A percentile compares a stretch with the other conserved stretches of the same genome.
phyloP scores from a whole-genome alignment of 306 rosid species.

The Crotalaria pallida region DNA sequence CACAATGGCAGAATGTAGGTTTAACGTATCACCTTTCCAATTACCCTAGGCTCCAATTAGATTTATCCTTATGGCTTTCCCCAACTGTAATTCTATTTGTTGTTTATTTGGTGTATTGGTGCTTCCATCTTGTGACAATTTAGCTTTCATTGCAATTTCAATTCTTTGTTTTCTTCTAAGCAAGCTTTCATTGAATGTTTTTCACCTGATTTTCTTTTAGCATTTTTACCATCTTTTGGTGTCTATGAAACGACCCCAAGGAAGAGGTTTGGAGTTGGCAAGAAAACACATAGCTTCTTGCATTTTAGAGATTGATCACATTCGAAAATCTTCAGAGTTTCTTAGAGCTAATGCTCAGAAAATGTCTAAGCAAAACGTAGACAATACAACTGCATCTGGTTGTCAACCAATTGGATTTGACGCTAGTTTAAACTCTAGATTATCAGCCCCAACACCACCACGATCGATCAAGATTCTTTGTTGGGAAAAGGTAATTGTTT shows the following conservation, averaged over 20 bases:
- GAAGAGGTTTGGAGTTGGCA: slow-evolving; percentile 93
- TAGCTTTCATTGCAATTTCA: neutral
- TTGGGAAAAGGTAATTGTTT: slow-evolving; percentile 62
- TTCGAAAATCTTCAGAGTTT: slow-evolving; percentile 59
- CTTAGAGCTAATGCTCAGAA: slow-evolving; percentile 49
- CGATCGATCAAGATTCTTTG: slow-evolving; percentile 71
- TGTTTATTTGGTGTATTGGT: slow-evolving; percentile 13
- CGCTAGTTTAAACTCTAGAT: slow-evolving; percentile 77
- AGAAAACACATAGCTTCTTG: slow-evolving; percentile 87
- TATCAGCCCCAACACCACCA: slow-evolving; percentile 89
- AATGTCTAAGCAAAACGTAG: slow-evolving; percentile 35
- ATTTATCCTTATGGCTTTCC: too few species aligned
- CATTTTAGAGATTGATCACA: slow-evolving; percentile 59
- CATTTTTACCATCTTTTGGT: slow-evolving; percentile 83
- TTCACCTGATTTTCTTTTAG: slow-evolving; percentile 48
- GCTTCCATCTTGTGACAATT: neutral
- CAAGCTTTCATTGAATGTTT: slow-evolving; percentile 11
- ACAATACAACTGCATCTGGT: slow-evolving; percentile 78
- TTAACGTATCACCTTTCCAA: too few species aligned
- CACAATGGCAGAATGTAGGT: neutral
- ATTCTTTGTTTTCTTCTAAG: slow-evolving; percentile 8
- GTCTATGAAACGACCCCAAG: slow-evolving; percentile 91
- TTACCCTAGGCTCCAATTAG: too few species aligned
- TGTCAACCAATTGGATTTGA: slow-evolving; percentile 91
- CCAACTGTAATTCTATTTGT: neutral